Evolutionary conservation across 129 eudicot genomes (phyloP).

Genomic region (Flaveria bidentis): DNA sequence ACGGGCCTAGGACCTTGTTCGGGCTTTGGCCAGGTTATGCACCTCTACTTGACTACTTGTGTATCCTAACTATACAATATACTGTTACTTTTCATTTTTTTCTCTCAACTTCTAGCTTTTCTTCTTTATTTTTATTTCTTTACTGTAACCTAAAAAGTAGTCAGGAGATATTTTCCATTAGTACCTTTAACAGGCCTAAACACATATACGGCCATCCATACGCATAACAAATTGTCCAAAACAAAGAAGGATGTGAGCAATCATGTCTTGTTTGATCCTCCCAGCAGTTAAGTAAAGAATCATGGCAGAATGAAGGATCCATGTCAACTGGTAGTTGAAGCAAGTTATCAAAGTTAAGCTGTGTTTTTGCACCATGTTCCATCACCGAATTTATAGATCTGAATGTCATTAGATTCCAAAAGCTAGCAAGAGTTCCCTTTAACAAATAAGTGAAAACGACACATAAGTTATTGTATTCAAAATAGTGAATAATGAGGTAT

Average conservation of each 20-base stretch:
- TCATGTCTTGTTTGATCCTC: constrained; percentile 49
- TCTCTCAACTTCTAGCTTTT: background rate
- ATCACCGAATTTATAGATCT: constrained; percentile 54
- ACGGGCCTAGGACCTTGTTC: background rate
- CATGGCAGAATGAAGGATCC: constrained; percentile 72
- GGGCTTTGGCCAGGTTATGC: background rate
- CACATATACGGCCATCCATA: constrained; percentile 85
- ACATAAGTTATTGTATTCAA: constrained; percentile 14
- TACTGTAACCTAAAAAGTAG: constrained; percentile 18
- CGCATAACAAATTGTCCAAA: constrained; percentile 63
- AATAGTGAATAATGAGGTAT: background rate
- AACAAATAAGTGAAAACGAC: constrained; percentile 23
- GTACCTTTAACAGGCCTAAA: constrained; percentile 84
- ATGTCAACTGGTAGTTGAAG: constrained; percentile 79
- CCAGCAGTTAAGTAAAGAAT: constrained; percentile 58
- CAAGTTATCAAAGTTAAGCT: constrained; percentile 76
- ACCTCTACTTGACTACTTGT: background rate
- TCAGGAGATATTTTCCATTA: constrained; percentile 5
- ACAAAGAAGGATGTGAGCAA: constrained; percentile 59
- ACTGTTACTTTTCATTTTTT: background rate
- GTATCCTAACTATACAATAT: background rate
- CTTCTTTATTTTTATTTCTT: background rate
- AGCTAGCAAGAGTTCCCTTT: constrained; percentile 41
- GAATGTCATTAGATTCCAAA: constrained; percentile 64
- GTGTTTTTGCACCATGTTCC: constrained; percentile 71